phyloP scores from a whole-genome alignment of 805 yeast species.

The Yueomyces sinensis region DNA sequence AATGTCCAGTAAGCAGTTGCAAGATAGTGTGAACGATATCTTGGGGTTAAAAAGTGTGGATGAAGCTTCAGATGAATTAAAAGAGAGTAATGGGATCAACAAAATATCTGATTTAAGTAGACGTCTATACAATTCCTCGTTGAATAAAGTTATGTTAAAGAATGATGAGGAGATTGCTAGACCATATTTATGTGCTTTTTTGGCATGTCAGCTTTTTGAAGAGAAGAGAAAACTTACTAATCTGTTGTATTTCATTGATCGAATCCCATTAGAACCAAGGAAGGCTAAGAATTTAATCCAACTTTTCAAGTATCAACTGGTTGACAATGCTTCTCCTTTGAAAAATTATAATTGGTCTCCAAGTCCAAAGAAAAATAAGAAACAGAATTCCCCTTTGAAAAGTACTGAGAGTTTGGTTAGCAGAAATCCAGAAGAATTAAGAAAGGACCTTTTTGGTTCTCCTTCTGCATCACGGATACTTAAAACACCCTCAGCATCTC shows the following conservation, averaged over 20 bases:
- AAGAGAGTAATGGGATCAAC: constrained; percentile 15
- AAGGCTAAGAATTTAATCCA: constrained; percentile 29
- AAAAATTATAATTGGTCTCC: constrained; percentile 20
- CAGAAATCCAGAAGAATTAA: constrained; percentile 17
- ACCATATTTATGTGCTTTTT: constrained; percentile 50
- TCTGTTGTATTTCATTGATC: constrained; percentile 35
- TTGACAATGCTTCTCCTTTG: constrained; percentile 24
- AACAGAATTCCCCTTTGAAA: constrained; percentile 9
- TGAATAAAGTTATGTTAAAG: constrained; percentile 39
- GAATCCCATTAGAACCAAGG: constrained; percentile 44
- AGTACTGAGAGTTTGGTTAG: constrained; percentile 15
- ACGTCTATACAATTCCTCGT: constrained; percentile 34
- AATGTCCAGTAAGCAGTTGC: constrained; percentile 20
- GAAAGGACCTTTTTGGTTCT: constrained; percentile 17
- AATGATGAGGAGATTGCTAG: constrained; percentile 51
- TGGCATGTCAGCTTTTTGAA: constrained; percentile 40
- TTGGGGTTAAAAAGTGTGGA: constrained; percentile 10
- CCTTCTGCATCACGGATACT: constrained; percentile 13
- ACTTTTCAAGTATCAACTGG: constrained; percentile 32
- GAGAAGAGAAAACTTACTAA: constrained; percentile 26
- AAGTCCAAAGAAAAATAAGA: constrained; percentile 14
- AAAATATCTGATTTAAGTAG: constrained; percentile 17
- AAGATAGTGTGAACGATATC: constrained; percentile 17
- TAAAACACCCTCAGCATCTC: background rate
- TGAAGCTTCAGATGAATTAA: constrained; percentile 13